Base-by-base conservation (phyloP, 805 yeast genomes). In the Candida odintsovae region DNA sequence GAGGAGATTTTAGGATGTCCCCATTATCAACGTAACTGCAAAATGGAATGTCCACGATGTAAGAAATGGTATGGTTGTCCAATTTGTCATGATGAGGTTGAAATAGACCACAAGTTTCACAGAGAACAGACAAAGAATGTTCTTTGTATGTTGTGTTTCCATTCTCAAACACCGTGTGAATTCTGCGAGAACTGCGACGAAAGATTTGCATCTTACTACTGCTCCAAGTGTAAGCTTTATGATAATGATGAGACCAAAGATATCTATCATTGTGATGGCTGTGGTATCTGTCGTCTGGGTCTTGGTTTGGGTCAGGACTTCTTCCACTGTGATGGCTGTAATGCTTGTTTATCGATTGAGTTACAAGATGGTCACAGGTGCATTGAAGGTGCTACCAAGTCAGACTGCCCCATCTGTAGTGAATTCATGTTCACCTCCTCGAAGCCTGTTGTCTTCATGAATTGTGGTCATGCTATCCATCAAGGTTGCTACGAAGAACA, bases 391-490 rank as follows among this genome's bases (percentile, higher is more conserved):
- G 81, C 95, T 6, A 90, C 96, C 0, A 94, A 86, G 62, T 85
- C 95, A 41, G 82, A 90, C 61, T 90, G 97, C 64, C 96, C 97
- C 2, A 88, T 90, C 33, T 90, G 97, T 66, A 87, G 86, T 48
- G 97, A 90, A 56, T 90, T 82, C 63, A 78, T 90, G 78, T 90
- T 90, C 63, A 85, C 89, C 15, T 83, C 94, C 4, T 80, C 85
- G 7, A 75, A 72, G 60, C 83, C 89, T 11, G 95, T 90, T 38
- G 95, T 89, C 19, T 90, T 90, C 63, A 89, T 90, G 96, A 71
- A 76, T 42, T 90, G 98, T 67, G 97, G 97, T 2, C 98, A 90
- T 66, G 87, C 96, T 35, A 90, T 90, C 48, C 98, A 90, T 67
- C 88, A 89, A 62, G 59, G 64, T 23, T 90, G 98, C 64, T 90